Evolutionary conservation across 1,284 basidiomycete genomes (phyloP).

Genomic region (Malassezia cuniculi): DNA sequence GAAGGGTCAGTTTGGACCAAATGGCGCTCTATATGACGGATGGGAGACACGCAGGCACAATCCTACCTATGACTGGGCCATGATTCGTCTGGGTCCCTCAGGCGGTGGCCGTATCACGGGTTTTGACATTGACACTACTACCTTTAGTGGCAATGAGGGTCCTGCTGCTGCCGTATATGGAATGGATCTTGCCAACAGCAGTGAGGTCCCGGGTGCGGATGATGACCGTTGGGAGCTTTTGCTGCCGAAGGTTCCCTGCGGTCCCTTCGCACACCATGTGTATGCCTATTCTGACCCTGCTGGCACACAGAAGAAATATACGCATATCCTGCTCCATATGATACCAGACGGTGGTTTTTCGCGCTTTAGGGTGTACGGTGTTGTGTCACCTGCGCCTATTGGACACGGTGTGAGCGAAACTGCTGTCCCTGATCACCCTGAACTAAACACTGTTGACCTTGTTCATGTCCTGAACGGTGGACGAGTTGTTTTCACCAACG

Average conservation of each 20-base stretch:
- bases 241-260: conserved; percentile 45
- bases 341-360: conserved; percentile 79
- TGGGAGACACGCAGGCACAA: conserved; percentile 92
- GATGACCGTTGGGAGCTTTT: conserved; percentile 24
- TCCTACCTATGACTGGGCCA: conserved; percentile 75
- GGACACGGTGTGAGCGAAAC: conserved; percentile 44
- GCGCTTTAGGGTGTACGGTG: conserved; percentile 46
- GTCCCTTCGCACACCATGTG: conserved; percentile 71
- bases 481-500: conserved; percentile 58
- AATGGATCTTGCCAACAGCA: conserved; percentile 14
- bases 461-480: conserved; percentile 84
- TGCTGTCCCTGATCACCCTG: conserved; percentile 37
- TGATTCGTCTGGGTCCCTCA: conserved; percentile 69
- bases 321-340: conserved; percentile 83
- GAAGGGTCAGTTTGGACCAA: conserved; percentile 88
- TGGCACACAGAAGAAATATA: conserved; percentile 50
- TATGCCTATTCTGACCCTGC: conserved; percentile 50
- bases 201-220: conserved; percentile 18
- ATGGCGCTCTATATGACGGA: conserved; percentile 83
- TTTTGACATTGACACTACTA: conserved; percentile 87
- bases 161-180: conserved; percentile 31
- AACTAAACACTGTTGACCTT: conserved; percentile 55
- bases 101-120: conserved; percentile 59
- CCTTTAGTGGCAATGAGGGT: conserved; percentile 85
- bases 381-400: conserved; percentile 26